Conservation (phyloP, 1,139 yeast species). For the Kodamaea derodonti region DNA sequence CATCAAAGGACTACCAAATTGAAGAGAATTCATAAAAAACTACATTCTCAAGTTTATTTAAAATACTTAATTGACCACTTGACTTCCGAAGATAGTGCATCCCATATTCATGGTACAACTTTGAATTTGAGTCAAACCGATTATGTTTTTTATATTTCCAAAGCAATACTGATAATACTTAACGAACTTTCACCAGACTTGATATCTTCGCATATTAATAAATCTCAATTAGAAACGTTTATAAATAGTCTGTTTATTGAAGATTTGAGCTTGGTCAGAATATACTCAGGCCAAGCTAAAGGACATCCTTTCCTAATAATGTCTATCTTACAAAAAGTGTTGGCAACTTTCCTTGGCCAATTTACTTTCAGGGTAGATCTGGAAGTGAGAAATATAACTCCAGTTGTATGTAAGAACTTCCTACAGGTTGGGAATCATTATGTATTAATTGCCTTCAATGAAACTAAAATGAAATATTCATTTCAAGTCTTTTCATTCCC, state of each 20-base stretch:
- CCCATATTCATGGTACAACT: neutral
- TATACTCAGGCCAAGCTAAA: constrained; percentile 22
- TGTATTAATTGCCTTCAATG: constrained; percentile 4
- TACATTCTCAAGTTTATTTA: constrained; percentile 13
- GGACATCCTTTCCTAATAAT: constrained; percentile 22
- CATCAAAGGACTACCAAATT: constrained; percentile 12
- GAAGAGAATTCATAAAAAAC: constrained; percentile 7
- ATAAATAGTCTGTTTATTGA: constrained; percentile 16
- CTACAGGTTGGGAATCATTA: constrained; percentile 9
- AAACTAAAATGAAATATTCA: constrained; percentile 1
- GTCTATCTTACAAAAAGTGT: constrained; percentile 20
- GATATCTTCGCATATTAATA: constrained; percentile 2
- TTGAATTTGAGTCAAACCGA: constrained; percentile 1
- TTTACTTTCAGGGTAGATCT: constrained; percentile 7
- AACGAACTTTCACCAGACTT: constrained; percentile 1
- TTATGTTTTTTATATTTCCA: constrained; percentile 4
- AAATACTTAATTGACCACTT: constrained; percentile 2
- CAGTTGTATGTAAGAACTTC: constrained; percentile 12
- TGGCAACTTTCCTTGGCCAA: constrained; percentile 15
- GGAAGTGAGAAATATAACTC: constrained; percentile 3
- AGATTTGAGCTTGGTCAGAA: constrained; percentile 25
- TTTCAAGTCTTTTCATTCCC: constrained; percentile 5
- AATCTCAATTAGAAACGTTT: constrained; percentile 1
- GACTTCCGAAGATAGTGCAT: neutral
- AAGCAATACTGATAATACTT: constrained; percentile 3